phyloP scores from a whole-genome alignment of 257 asterid genomes.

The Solanum ossicruentum region DNA sequence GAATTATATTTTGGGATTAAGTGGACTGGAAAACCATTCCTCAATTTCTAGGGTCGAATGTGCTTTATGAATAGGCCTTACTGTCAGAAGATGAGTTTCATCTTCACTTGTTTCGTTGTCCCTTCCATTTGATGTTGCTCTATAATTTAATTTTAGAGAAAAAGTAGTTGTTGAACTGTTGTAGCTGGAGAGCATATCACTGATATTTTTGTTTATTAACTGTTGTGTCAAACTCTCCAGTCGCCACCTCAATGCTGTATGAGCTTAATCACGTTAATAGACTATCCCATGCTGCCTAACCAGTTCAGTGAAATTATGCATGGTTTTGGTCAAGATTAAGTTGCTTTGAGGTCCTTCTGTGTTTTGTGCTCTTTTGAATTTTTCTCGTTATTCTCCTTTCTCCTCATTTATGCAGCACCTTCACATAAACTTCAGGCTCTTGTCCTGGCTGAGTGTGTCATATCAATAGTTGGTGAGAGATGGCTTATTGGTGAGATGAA shows the following conservation, averaged over 20 bases:
- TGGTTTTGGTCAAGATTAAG: background rate
- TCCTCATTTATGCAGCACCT: conserved; percentile 41
- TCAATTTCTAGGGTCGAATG: background rate
- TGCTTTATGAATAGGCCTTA: background rate
- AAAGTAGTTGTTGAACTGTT: background rate
- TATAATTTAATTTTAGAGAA: background rate
- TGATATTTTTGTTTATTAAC: background rate
- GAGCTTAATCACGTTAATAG: background rate
- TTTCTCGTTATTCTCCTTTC: background rate
- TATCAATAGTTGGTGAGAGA: conserved; percentile 64
- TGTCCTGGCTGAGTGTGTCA: conserved; percentile 50
- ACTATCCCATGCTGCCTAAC: background rate
- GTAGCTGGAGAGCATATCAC: background rate
- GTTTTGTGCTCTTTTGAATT: background rate
- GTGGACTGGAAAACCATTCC: background rate
- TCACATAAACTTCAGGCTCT: conserved; percentile 70
- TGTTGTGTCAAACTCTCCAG: background rate
- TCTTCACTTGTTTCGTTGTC: background rate
- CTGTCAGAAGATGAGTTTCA: background rate
- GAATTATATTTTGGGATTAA: background rate
- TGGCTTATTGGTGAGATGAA: conserved; percentile 54
- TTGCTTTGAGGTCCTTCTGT: background rate
- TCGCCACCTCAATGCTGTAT: background rate
- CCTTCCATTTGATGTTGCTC: background rate
- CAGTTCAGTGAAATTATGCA: background rate